These are phyloP conservation scores for Botryotinia calthae DNA, from an alignment of 2,329 filamentous ascomycete species.

Conservation along the genomic window DNA sequence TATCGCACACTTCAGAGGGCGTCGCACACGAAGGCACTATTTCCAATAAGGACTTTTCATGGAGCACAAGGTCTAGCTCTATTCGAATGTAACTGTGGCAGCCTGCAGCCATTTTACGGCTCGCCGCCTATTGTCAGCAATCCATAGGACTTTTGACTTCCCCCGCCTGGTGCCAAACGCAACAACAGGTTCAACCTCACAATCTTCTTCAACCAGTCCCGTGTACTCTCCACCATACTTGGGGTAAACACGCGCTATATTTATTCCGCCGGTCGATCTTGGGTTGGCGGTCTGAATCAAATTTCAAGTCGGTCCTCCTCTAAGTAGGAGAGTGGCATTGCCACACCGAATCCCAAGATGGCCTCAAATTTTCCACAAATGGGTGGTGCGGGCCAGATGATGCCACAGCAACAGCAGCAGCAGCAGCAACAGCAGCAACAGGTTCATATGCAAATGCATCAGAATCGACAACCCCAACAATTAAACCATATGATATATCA, in stretches of 20 bases:
- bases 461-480: slow-evolving; percentile 20
- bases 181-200: slow-evolving; percentile 11
- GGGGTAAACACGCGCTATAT: slow-evolving; percentile 10
- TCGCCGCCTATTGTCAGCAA: slow-evolving; percentile 33
- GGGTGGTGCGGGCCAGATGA: slow-evolving; percentile 34
- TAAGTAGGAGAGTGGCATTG: slow-evolving; percentile 32
- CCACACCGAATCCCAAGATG: slow-evolving; percentile 35
- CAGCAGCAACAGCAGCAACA: slow-evolving; percentile 30
- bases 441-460: slow-evolving; percentile 12
- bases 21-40: slow-evolving; percentile 32
- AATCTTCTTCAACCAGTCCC: slow-evolving; percentile 6
- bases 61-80: slow-evolving; percentile 32
- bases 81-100: slow-evolving; percentile 35
- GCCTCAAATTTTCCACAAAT: slow-evolving; percentile 38
- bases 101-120: slow-evolving; percentile 33
- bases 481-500: slow-evolving; percentile 35
- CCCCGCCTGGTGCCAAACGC: slow-evolving; percentile 20
- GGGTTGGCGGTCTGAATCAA: slow-evolving; percentile 26
- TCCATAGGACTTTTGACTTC: slow-evolving; percentile 22
- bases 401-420: slow-evolving; percentile 33
- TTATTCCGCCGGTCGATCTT: slow-evolving; percentile 10
- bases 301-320: slow-evolving; percentile 27
- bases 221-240: slow-evolving; percentile 19
- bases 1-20: slow-evolving; percentile 25
- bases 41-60: slow-evolving; percentile 27